Evolutionary conservation across 1,139 yeast species (phyloP).

Genomic region (Candida glucosophila): DNA sequence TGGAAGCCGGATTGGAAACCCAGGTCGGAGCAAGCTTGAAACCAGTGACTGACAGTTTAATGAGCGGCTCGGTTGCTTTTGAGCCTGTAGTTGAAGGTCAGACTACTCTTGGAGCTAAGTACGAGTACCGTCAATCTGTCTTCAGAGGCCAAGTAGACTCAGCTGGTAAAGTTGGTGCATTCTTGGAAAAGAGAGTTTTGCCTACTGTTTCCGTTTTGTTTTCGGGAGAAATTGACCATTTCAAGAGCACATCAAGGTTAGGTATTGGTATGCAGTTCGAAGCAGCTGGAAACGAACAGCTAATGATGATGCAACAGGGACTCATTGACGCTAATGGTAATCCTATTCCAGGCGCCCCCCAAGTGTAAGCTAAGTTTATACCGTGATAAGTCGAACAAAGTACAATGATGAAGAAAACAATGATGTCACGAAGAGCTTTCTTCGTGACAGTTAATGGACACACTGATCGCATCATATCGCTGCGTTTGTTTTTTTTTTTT

Average conservation of each 20-base stretch:
- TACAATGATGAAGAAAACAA: too few species aligned
- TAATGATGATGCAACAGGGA: conserved; percentile 70
- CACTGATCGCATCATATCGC: too few species aligned
- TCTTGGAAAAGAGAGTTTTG: conserved; percentile 86
- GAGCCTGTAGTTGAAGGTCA: conserved; percentile 83
- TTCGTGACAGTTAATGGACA: too few species aligned
- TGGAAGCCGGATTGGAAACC: conserved; percentile 96
- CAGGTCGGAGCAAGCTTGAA: conserved; percentile 71
- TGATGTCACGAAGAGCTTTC: too few species aligned
- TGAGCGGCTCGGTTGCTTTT: conserved; percentile 73
- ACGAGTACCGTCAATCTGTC: conserved; percentile 93
- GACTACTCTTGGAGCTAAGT: conserved; percentile 94
- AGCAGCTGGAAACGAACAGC: conserved; percentile 88
- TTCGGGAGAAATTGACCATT: conserved; percentile 88
- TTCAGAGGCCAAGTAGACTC: conserved; percentile 95
- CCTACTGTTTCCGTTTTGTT: conserved; percentile 86
- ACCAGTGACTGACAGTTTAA: conserved; percentile 73
- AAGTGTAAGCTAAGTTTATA: too few species aligned
- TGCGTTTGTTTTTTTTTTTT: too few species aligned
- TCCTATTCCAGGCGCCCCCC: conserved; percentile 72
- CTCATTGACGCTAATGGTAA: conserved; percentile 72
- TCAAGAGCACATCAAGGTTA: conserved; percentile 71
- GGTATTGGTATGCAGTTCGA: conserved; percentile 96
- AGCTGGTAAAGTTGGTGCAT: conserved; percentile 81
- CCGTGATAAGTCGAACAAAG: too few species aligned